These are phyloP conservation scores for Pleurotus giganteus DNA, from an alignment of 768 basidiomycete genomes.

Conservation along the genomic window DNA sequence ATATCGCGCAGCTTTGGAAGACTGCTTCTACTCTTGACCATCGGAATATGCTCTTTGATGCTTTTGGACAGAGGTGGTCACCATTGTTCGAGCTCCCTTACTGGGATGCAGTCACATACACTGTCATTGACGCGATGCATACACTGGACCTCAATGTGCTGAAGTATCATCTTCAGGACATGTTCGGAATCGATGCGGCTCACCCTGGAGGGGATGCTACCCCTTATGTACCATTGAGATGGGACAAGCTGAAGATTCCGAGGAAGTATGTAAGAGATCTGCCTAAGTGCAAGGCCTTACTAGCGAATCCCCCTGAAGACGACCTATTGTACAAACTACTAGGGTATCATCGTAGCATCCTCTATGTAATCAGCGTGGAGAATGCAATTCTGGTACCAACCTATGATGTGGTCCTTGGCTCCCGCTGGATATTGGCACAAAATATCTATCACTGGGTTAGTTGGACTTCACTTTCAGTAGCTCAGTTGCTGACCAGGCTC, in stretches of 20 bases:
- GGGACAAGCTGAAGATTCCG: neutral
- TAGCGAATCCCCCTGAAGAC: neutral
- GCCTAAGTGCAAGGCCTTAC: neutral
- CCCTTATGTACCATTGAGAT: neutral
- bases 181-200: neutral
- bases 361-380: constrained; percentile 23
- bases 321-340: constrained; percentile 15
- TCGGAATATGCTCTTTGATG: constrained; percentile 13
- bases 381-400: constrained; percentile 15
- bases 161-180: constrained; percentile 13
- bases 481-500: neutral
- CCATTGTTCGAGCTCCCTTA: constrained; percentile 30
- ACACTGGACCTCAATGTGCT: constrained; percentile 28
- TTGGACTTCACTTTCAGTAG: neutral
- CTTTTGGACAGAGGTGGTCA: constrained; percentile 26
- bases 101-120: constrained; percentile 26
- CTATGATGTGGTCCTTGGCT: constrained; percentile 19
- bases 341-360: constrained; percentile 13
- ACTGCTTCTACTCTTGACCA: constrained; percentile 13
- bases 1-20: constrained; percentile 17
- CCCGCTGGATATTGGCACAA: constrained; percentile 19
- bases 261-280: neutral
- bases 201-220: neutral
- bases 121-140: constrained; percentile 38
- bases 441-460: constrained; percentile 23